Conservation (phyloP, 2,329 filamentous ascomycete genomes). For the Epichloe elymi region DNA sequence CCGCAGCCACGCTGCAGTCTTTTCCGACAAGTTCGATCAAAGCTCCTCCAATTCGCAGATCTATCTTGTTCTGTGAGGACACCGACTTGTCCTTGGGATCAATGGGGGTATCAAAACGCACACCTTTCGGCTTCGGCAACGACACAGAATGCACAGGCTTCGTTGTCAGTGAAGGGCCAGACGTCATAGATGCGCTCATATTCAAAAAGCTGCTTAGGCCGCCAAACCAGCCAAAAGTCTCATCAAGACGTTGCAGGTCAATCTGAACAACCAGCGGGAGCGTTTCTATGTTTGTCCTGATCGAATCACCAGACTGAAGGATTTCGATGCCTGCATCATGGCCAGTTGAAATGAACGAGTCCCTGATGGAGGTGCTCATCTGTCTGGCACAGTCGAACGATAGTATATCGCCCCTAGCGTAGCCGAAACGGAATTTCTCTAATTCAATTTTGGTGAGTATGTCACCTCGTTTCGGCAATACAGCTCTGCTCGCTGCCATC, state of each 20-base stretch:
- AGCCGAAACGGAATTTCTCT: conserved; percentile 48
- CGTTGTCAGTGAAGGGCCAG: conserved; percentile 43
- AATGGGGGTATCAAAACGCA: conserved; percentile 43
- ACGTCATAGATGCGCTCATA: conserved; percentile 71
- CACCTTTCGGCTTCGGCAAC: conserved; percentile 36
- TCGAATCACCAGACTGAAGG: conserved; percentile 28
- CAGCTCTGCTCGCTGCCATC: conserved; percentile 2
- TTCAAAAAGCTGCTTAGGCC: conserved; percentile 85
- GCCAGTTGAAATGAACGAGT: conserved; percentile 42
- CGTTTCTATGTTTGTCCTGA: conserved; percentile 54
- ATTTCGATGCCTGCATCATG: conserved; percentile 45
- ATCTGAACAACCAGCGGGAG: conserved; percentile 64
- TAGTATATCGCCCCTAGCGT: conserved; percentile 47
- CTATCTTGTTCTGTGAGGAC: conserved; percentile 50
- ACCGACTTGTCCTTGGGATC: conserved; percentile 33
- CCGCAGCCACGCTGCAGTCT: conserved; percentile 59
- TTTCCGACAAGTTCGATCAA: conserved; percentile 65
- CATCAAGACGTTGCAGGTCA: conserved; percentile 70
- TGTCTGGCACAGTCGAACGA: conserved; percentile 46
- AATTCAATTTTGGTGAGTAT: conserved; percentile 30
- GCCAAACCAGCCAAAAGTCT: conserved; percentile 78
- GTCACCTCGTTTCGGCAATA: conserved; percentile 10
- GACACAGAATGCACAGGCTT: conserved; percentile 25
- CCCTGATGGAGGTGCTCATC: conserved; percentile 45
- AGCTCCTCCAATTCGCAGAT: conserved; percentile 64